phyloP scores from a whole-genome alignment of 257 asterid genomes.

The Jasminum sambac region DNA sequence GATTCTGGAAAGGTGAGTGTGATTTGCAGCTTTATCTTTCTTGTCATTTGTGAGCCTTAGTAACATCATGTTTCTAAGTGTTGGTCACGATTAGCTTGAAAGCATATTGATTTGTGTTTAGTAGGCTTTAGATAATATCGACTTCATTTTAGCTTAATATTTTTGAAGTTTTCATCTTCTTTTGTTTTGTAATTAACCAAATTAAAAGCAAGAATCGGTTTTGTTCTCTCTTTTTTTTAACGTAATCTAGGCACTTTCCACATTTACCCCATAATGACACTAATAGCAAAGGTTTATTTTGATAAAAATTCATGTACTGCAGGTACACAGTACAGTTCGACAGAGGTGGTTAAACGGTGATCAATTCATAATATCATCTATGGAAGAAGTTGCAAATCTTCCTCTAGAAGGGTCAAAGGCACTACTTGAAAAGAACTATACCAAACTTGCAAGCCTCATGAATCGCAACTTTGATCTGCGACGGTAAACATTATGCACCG shows the following conservation, averaged over 20 bases:
- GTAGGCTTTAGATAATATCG: too few relatives aligned
- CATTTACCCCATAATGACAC: background rate
- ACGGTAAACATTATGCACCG: constrained; percentile 43
- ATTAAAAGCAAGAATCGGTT: too few relatives aligned
- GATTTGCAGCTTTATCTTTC: background rate
- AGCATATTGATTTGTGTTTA: too few relatives aligned
- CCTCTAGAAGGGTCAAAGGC: constrained; percentile 70
- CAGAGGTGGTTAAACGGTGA: constrained; percentile 91
- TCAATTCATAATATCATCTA: constrained; percentile 68
- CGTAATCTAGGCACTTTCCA: background rate
- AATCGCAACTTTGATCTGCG: constrained; percentile 82
- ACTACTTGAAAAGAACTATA: constrained; percentile 65
- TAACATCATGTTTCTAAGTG: too few relatives aligned
- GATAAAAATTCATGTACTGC: constrained; percentile 18
- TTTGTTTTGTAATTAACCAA: too few relatives aligned
- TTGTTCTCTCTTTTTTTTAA: too few relatives aligned
- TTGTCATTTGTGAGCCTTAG: background rate
- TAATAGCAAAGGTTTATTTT: background rate
- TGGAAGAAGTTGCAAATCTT: constrained; percentile 80
- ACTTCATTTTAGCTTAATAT: too few relatives aligned
- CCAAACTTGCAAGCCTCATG: constrained; percentile 72
- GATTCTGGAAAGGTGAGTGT: constrained; percentile 87
- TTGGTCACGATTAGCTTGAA: too few relatives aligned
- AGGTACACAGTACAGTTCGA: constrained; percentile 91
- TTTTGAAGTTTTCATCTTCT: too few relatives aligned